These are phyloP conservation scores for Curvularia lunata DNA, from an alignment of 2,329 filamentous ascomycete genomes.

Conservation along the genomic window DNA sequence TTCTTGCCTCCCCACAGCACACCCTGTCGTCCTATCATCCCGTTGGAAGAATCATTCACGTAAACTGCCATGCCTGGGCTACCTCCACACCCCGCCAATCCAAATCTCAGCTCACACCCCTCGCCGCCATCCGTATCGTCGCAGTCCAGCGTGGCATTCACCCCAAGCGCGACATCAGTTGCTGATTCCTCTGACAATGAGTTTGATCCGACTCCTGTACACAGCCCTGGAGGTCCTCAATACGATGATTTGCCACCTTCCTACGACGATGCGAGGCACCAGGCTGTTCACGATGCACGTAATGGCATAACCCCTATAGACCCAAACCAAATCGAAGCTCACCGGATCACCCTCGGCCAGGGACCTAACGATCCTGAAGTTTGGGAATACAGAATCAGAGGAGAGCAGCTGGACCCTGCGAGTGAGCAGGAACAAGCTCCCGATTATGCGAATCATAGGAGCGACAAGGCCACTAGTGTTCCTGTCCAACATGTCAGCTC, in stretches of 20 bases:
- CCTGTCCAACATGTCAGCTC: constrained; percentile 35
- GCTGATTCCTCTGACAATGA: constrained; percentile 44
- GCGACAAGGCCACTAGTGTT: constrained; percentile 25
- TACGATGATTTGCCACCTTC: constrained; percentile 48
- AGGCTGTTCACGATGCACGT: constrained; percentile 38
- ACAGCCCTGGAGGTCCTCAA: constrained; percentile 41
- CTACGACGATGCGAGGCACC: constrained; percentile 46
- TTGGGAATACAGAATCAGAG: constrained; percentile 35
- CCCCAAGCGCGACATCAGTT: constrained; percentile 38
- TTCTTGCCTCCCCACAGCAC: not conserved
- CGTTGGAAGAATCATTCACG: not conserved
- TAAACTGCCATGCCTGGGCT: constrained; percentile 32
- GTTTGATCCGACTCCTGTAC: constrained; percentile 38
- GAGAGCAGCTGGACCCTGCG: constrained; percentile 24
- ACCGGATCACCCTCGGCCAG: constrained; percentile 32
- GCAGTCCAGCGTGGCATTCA: constrained; percentile 29
- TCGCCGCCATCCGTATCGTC: constrained; percentile 26
- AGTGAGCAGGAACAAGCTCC: constrained; percentile 30
- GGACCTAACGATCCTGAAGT: constrained; percentile 31
- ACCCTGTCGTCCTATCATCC: not conserved
- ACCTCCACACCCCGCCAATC: constrained; percentile 17
- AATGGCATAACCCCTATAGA: constrained; percentile 35
- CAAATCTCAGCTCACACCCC: constrained; percentile 17
- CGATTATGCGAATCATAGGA: constrained; percentile 27
- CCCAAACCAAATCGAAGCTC: constrained; percentile 37